Conservation (phyloP, 2,329 filamentous ascomycete species). For the Penicillium sumatraense region DNA sequence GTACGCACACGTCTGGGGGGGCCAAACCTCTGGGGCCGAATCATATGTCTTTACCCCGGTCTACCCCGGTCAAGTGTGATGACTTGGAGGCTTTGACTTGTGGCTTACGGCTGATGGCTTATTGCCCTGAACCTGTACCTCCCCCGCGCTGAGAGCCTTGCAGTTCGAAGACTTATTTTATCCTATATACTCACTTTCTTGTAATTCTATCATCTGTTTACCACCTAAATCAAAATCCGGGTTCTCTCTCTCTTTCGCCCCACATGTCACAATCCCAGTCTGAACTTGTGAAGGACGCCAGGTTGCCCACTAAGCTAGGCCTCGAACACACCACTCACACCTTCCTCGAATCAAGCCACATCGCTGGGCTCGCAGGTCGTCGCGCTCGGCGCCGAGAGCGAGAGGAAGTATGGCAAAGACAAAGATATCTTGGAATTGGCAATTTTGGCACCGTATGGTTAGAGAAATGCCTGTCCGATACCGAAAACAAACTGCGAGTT, state of each 20-base stretch:
- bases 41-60: conserved; percentile 7
- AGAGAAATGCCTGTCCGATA: conserved; percentile 9
- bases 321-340: conserved; percentile 17
- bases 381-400: conserved; percentile 9
- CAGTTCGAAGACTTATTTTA: not conserved
- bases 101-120: not conserved
- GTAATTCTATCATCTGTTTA: not conserved
- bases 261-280: conserved; percentile 20
- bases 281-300: conserved; percentile 20
- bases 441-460: conserved; percentile 15
- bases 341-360: conserved; percentile 15
- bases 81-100: not conserved
- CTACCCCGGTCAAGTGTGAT: conserved; percentile 4
- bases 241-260: not conserved
- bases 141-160: not conserved
- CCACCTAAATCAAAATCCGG: not conserved
- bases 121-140: conserved; percentile 4
- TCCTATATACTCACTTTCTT: not conserved
- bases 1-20: not conserved
- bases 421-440: conserved; percentile 11
- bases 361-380: conserved; percentile 2
- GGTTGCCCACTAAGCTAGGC: conserved; percentile 14
- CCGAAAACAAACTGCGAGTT: conserved; percentile 6
- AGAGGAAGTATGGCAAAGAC: conserved; percentile 14
- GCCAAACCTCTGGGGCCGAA: not conserved